Evolutionary conservation across 441 rosid genomes (phyloP), one percentile per base, ranked within the genome.

Genomic region (Eutrema salsugineum): DNA sequence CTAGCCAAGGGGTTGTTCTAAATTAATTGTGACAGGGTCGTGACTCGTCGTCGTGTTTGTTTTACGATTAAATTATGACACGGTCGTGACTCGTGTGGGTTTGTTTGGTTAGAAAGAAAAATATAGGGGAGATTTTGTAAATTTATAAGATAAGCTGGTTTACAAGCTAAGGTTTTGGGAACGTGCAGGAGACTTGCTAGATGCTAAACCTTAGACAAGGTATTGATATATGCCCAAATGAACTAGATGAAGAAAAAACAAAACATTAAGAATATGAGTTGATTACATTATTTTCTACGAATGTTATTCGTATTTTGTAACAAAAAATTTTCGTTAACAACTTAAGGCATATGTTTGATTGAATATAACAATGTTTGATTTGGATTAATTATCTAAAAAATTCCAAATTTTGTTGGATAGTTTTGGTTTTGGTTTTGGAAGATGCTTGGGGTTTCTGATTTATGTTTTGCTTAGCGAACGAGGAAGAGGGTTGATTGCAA

Each of bases 401-500:
- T 22, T 67, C 56, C 22, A 32, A 40, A 16, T 20, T 50, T 60
- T 14, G 12, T 20, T 20, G 48, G 70, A 62, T 68, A 30, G 30
- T 9, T 61, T 54, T 24, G 27, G 30, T 9, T 61, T 54, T 24
- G 27, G 2, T 24, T 24, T 24, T 27, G 27, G 70, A 32, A 54
- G 46, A 46, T 55, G 43, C 69, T 43, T 68, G 50, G 67, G 73
- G 55, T 74, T 67, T 50, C 40, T 42, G 50, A 60, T 59, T 67
- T 67, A 67, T 67, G 53, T 39, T 74, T 75, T 24, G 64, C 73
- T 67, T 68, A 17, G 5, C 3, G 8, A 36, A 36, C 27, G 58
- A 43, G 57, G 32, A 51, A 44, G 58, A 61, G 4, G 61, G 28
- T 75, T 44, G 74, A 75, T 68, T 75, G 70, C 69, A 68, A 68